Evolutionary conservation across 257 asterid genomes (phyloP).

Genomic region (Solanum sitiens): DNA sequence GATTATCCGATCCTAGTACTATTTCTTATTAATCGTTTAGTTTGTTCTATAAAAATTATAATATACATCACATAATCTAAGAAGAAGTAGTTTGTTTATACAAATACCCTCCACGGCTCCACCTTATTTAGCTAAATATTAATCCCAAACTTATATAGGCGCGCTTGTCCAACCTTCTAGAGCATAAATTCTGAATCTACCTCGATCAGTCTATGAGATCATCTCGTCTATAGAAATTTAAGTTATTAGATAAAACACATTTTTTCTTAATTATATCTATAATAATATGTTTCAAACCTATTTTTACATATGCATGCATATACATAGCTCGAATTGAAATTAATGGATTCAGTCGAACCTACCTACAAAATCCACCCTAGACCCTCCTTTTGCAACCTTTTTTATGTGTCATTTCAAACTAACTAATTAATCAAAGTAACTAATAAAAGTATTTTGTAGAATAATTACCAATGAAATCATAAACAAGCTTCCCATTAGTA

Average conservation of each 20-base stretch:
- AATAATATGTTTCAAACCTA: neutral
- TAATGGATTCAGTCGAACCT: neutral
- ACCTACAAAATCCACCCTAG: neutral
- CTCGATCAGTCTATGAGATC: neutral
- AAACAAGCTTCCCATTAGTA: conserved; percentile 52
- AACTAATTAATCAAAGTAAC: neutral
- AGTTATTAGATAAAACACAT: neutral
- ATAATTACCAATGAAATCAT: conserved; percentile 50
- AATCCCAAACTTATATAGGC: neutral
- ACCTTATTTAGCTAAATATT: neutral
- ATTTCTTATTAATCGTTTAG: neutral
- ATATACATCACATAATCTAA: neutral
- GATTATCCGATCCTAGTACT: neutral
- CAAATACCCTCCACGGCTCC: neutral
- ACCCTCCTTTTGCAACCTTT: neutral
- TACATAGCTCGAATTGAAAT: neutral
- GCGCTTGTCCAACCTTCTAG: neutral
- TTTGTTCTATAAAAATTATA: neutral
- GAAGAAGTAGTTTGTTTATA: neutral
- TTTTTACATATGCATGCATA: too few relatives aligned
- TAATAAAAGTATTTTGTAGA: neutral
- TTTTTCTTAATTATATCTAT: neutral
- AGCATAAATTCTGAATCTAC: neutral
- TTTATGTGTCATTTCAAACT: neutral
- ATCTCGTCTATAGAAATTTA: neutral